phyloP scores from a whole-genome alignment of 148 eudicot species.

The Rhododendron henanense region DNA sequence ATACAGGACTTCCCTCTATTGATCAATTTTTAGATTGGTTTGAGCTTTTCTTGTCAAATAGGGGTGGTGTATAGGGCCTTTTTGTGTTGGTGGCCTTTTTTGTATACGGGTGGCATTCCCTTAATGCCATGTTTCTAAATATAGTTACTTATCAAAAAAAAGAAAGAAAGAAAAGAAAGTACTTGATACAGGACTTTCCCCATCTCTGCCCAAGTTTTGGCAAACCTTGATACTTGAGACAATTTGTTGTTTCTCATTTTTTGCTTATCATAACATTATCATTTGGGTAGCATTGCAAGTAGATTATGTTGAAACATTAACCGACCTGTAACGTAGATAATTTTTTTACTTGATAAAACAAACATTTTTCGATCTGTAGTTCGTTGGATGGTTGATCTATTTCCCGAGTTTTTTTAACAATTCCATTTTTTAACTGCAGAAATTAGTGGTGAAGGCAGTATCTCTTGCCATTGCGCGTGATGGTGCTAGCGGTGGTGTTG shows the following conservation, averaged over 20 bases:
- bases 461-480: slow-evolving; percentile 98
- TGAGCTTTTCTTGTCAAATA: too few relatives aligned
- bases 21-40: too few relatives aligned
- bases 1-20: too few relatives aligned
- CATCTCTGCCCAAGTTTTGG: background rate
- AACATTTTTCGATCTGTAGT: background rate
- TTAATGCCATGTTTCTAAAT: too few relatives aligned
- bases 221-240: background rate
- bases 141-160: too few relatives aligned
- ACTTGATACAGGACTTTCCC: background rate
- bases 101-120: too few relatives aligned
- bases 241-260: background rate
- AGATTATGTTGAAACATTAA: background rate
- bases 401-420: background rate
- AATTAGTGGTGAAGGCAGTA: slow-evolving; percentile 86
- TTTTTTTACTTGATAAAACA: background rate
- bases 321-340: background rate
- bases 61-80: too few relatives aligned
- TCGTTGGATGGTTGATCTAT: background rate
- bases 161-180: too few relatives aligned
- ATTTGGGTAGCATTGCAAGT: background rate
- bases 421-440: slow-evolving; percentile 32
- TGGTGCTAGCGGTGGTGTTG: slow-evolving; percentile 98
- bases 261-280: background rate
- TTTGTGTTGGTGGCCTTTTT: too few relatives aligned